These are phyloP conservation scores for Creolimax fragrantissima DNA, from an alignment of 78 protist genomes.

Conservation along the genomic window DNA sequence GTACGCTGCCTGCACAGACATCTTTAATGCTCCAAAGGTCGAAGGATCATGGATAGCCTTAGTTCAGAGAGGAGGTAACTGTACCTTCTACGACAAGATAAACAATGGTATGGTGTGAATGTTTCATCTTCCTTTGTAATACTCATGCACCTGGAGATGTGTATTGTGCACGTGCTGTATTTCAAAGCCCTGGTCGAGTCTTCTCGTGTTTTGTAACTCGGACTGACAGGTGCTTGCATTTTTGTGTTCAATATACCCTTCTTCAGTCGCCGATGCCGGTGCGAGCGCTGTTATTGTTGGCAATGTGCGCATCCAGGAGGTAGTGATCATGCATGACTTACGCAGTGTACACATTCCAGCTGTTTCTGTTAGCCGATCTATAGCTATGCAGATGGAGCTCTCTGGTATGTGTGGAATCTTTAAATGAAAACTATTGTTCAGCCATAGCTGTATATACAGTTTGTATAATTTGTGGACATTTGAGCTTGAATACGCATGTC, in stretches of 20 bases:
- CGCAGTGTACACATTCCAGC: not conserved
- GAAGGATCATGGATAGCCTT: not conserved
- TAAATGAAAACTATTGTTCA: too few relatives aligned
- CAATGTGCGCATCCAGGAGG: not conserved
- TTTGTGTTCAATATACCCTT: too few relatives aligned
- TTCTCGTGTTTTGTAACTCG: too few relatives aligned
- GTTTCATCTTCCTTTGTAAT: not conserved
- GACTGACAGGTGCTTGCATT: too few relatives aligned
- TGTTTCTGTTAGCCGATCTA: not conserved
- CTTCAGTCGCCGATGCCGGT: not conserved
- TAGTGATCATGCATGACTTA: not conserved
- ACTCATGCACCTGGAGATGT: not conserved
- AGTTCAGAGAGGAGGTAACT: not conserved
- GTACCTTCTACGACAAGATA: conserved; percentile 3
- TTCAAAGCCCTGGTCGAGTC: too few relatives aligned
- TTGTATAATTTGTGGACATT: too few relatives aligned
- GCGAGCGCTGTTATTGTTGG: not conserved
- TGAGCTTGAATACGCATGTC: too few relatives aligned
- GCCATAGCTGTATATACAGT: too few relatives aligned
- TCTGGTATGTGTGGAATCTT: not conserved
- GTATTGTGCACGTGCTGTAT: too few relatives aligned
- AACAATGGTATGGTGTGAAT: not conserved
- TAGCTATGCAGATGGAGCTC: not conserved
- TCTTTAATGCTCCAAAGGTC: not conserved
- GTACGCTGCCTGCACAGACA: not conserved